Conservation (phyloP, 1,284 basidiomycete genomes). For the Entoloma clypeatum region DNA sequence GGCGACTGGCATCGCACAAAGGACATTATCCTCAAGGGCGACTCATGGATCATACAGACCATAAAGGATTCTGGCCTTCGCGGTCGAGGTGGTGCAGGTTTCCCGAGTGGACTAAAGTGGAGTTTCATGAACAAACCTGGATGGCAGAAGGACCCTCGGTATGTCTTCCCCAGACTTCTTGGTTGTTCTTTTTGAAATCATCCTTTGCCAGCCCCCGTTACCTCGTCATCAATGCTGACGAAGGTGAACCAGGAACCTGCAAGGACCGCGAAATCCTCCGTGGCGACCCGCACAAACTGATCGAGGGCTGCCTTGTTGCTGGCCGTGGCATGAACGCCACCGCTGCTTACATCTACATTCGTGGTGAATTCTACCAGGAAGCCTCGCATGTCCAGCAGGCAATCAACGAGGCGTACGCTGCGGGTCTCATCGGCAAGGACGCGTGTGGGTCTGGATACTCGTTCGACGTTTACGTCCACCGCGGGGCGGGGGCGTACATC, state of each 20-base stretch:
- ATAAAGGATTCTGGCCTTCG: slow-evolving; percentile 96
- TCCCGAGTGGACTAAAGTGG: slow-evolving; percentile 98
- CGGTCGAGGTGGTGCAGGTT: slow-evolving; percentile 96
- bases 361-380: slow-evolving; percentile 97
- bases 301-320: slow-evolving; percentile 97
- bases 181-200: neutral
- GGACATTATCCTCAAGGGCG: slow-evolving; percentile 92
- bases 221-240: slow-evolving; percentile 97
- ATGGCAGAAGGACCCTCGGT: slow-evolving; percentile 94
- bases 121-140: slow-evolving; percentile 99
- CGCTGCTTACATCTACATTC: slow-evolving; percentile 98
- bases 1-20: slow-evolving; percentile 99
- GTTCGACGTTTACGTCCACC: slow-evolving; percentile 97
- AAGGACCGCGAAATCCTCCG: slow-evolving; percentile 98
- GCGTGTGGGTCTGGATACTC: slow-evolving; percentile 90
- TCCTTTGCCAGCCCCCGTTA: slow-evolving; percentile 74
- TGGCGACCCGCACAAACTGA: slow-evolving; percentile 96
- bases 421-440: slow-evolving; percentile 89
- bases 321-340: slow-evolving; percentile 98
- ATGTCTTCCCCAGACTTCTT: slow-evolving; percentile 20
- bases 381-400: slow-evolving; percentile 92
- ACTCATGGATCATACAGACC: slow-evolving; percentile 95
- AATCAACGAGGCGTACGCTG: slow-evolving; percentile 92
- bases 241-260: slow-evolving; percentile 98
- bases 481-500: slow-evolving; percentile 97